phyloP scores from a whole-genome alignment of 352 stramenopile genomes.

The Elongisporangium prolatum region DNA sequence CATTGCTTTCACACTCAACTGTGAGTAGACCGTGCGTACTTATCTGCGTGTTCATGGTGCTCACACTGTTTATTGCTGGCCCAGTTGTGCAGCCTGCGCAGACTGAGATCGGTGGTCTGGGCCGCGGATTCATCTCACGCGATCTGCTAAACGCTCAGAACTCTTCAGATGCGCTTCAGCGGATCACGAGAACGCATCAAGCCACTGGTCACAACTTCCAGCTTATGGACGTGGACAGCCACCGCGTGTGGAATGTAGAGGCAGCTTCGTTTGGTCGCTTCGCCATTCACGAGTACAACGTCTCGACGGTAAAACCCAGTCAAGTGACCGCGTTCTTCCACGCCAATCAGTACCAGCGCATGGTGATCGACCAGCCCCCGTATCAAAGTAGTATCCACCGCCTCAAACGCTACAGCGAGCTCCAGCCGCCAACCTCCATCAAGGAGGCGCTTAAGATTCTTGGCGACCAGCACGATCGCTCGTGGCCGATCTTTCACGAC shows the following conservation, averaged over 20 bases:
- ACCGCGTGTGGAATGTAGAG: slow-evolving; percentile 64
- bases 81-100: slow-evolving; percentile 63
- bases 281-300: slow-evolving; percentile 31
- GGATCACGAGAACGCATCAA: slow-evolving; percentile 44
- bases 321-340: slow-evolving; percentile 53
- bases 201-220: slow-evolving; percentile 74
- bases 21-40: slow-evolving; percentile 22
- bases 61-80: slow-evolving; percentile 1
- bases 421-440: slow-evolving; percentile 32
- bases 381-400: slow-evolving; percentile 69
- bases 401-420: slow-evolving; percentile 49
- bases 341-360: slow-evolving; percentile 71
- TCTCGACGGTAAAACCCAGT: slow-evolving; percentile 4
- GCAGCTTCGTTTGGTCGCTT: slow-evolving; percentile 57
- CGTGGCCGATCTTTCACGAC: slow-evolving; percentile 67
- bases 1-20: slow-evolving; percentile 76
- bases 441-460: slow-evolving; percentile 47
- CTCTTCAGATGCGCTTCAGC: slow-evolving; percentile 40
- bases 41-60: neutral
- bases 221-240: slow-evolving; percentile 51
- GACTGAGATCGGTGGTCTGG: slow-evolving; percentile 51
- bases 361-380: slow-evolving; percentile 50
- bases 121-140: slow-evolving; percentile 65
- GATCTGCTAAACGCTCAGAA: slow-evolving; percentile 43
- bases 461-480: slow-evolving; percentile 53